Percentiles rank a stretch among this genome's conserved stretches.
Conservation (phyloP, 352 stramenopile species). For the Phytophthora syringae region DNA sequence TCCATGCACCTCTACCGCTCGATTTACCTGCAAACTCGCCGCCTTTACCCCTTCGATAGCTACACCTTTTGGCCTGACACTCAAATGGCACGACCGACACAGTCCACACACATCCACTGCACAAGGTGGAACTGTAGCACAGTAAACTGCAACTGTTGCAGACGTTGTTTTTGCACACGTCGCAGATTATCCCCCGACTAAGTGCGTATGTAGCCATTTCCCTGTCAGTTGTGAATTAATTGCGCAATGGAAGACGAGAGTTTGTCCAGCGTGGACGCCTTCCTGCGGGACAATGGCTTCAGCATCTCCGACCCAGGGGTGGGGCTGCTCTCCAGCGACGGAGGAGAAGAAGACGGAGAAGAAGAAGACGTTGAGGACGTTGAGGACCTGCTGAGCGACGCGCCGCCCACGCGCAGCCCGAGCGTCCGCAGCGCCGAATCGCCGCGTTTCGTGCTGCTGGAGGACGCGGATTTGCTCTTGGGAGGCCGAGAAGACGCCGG, state of each 20-base stretch:
- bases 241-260: constrained; percentile 46
- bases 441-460: constrained; percentile 70
- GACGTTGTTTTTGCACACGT: too few species aligned
- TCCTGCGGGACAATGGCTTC: constrained; percentile 82
- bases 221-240: not conserved
- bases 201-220: not conserved
- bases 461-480: constrained; percentile 57
- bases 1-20: too few species aligned
- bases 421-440: constrained; percentile 17
- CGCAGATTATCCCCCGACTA: not conserved
- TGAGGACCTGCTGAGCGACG: constrained; percentile 48
- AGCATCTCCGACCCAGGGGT: constrained; percentile 46
- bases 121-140: too few species aligned
- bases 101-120: too few species aligned
- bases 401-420: constrained; percentile 4
- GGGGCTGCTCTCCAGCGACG: constrained; percentile 44
- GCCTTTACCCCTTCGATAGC: too few species aligned
- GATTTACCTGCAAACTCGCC: too few species aligned
- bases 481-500: constrained; percentile 9
- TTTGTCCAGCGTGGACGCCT: constrained; percentile 80
- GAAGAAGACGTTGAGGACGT: too few species aligned
- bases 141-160: too few species aligned
- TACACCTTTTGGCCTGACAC: too few species aligned
- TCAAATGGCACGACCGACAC: too few species aligned
- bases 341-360: constrained; percentile 38